These are phyloP conservation scores for Gymnopilus dilepis DNA, from an alignment of 768 basidiomycete species.

Conservation along the genomic window DNA sequence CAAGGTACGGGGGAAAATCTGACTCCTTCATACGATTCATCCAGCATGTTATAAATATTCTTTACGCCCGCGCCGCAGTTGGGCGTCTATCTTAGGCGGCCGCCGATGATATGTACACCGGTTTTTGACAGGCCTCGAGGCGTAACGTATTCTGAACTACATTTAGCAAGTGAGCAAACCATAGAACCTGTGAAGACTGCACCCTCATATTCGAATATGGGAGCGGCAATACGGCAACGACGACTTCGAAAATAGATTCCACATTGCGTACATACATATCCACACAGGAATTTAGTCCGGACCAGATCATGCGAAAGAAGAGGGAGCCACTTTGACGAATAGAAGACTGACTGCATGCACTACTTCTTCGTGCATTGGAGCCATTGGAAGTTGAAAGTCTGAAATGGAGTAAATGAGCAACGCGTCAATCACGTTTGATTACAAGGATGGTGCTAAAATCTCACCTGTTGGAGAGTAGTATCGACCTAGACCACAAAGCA, in stretches of 20 bases:
- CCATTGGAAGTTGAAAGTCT: slow-evolving; percentile 18
- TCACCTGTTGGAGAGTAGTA: slow-evolving; percentile 18
- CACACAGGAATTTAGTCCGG: no score
- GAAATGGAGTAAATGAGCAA: not conserved
- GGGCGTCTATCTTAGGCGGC: slow-evolving; percentile 1
- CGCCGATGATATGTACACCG: not conserved
- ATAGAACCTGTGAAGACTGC: no score
- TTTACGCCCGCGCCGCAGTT: not conserved
- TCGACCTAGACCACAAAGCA: slow-evolving; percentile 13
- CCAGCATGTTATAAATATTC: not conserved
- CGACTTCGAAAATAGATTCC: not conserved
- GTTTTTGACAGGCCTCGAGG: not conserved
- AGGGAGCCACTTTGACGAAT: not conserved
- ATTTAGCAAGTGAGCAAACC: no score
- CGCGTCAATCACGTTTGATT: not conserved
- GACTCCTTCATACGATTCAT: not conserved
- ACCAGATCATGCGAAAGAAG: not conserved
- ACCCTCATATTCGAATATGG: no score
- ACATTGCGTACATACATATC: not conserved
- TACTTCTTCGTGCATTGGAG: slow-evolving; percentile 2
- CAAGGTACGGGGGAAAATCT: not conserved
- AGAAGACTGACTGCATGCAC: not conserved
- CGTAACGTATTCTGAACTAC: not conserved
- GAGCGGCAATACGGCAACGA: no score
- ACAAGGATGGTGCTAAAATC: not conserved